Evolutionary conservation across 805 yeast species (phyloP).

Genomic region (Teunomyces tritomae): DNA sequence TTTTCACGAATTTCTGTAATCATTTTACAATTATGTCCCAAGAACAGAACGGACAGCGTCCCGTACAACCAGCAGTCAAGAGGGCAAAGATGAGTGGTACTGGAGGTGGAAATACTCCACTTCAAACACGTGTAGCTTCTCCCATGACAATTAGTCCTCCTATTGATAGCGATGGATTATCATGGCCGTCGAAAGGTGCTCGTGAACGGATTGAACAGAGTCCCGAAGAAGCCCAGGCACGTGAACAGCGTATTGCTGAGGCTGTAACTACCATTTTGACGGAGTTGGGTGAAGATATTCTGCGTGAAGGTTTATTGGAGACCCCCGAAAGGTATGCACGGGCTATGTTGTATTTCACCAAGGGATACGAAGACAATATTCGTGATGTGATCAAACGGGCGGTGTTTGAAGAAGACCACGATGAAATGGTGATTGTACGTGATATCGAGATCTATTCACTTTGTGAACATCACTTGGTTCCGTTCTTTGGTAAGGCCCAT

Average conservation of each 20-base stretch:
- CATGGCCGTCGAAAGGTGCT: constrained; percentile 93
- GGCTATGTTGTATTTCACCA: constrained; percentile 93
- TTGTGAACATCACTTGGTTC: constrained; percentile 97
- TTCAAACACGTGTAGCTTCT: constrained; percentile 73
- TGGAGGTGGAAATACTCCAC: constrained; percentile 34
- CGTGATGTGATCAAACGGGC: constrained; percentile 91
- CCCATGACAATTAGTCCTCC: constrained; percentile 85
- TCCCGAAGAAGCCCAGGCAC: constrained; percentile 57
- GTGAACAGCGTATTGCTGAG: constrained; percentile 75
- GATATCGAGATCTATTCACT: constrained; percentile 90
- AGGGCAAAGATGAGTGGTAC: constrained; percentile 6
- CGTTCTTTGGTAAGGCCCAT: constrained; percentile 95
- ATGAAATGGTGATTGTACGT: constrained; percentile 97
- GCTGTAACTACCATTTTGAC: constrained; percentile 77
- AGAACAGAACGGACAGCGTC: constrained; percentile 1
- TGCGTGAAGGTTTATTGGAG: constrained; percentile 84
- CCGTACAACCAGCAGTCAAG: constrained; percentile 1
- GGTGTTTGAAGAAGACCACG: constrained; percentile 96
- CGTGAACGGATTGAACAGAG: constrained; percentile 69
- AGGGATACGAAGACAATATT: constrained; percentile 94
- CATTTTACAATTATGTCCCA: neutral
- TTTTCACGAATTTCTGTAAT: neutral
- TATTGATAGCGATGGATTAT: constrained; percentile 83
- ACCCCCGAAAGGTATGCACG: constrained; percentile 96
- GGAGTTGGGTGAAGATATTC: constrained; percentile 89